A percentile compares a stretch with the other conserved stretches of the same genome.
Evolutionary conservation across 2,329 filamentous ascomycete genomes (phyloP).

Genomic region (Albifimbria verrucaria): DNA sequence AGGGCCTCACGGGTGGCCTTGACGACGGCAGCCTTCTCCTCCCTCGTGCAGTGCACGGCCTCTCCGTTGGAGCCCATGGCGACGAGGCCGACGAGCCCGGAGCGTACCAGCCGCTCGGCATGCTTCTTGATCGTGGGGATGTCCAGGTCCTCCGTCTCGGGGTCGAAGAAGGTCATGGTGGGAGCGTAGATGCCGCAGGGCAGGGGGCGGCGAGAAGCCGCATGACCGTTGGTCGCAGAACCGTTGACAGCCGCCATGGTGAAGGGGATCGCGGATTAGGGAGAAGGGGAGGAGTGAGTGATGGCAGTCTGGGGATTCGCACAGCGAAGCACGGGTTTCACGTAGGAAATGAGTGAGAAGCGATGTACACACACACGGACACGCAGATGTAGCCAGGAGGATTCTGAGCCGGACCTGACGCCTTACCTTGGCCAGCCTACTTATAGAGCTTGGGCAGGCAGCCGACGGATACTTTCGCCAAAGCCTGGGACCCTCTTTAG

Average conservation of each 20-base stretch:
- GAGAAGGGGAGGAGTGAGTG: conserved; percentile 2
- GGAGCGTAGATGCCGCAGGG: conserved; percentile 84
- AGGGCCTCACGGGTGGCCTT: conserved; percentile 76
- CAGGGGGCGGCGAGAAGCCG: conserved; percentile 50
- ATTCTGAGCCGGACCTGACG: no score
- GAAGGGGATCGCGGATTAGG: conserved; percentile 3
- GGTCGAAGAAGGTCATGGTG: conserved; percentile 87
- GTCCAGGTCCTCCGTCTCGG: conserved; percentile 80
- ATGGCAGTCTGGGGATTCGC: no score
- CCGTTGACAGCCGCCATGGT: conserved; percentile 22
- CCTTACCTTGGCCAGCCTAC: neutral
- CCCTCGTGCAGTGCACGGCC: conserved; percentile 76
- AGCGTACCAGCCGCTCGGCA: conserved; percentile 71
- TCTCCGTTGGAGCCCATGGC: conserved; percentile 91
- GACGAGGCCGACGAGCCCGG: conserved; percentile 77
- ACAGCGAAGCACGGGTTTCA: no score
- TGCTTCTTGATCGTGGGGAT: conserved; percentile 76
- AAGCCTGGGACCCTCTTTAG: neutral
- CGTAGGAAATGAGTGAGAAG: neutral
- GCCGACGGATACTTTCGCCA: neutral
- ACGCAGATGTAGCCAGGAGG: no score
- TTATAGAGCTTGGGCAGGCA: neutral
- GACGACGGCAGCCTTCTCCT: conserved; percentile 74
- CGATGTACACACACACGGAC: no score
- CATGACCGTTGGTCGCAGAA: conserved; percentile 11